Evolutionary conservation across 768 basidiomycete species (phyloP).

Genomic region (Mycena haematopus): DNA sequence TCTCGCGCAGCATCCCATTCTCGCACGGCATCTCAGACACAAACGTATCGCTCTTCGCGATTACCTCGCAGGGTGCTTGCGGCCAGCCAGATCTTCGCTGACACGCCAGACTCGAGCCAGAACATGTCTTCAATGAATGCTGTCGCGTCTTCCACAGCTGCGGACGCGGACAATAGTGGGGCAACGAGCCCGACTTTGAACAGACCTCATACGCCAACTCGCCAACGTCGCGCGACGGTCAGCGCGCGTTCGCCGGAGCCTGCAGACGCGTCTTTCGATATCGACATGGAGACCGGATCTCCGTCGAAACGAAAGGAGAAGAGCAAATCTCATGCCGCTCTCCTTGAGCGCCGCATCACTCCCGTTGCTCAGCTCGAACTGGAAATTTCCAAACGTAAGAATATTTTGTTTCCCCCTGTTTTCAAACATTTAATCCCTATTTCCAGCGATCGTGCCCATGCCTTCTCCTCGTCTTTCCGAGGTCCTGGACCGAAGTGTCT

Average conservation of each 20-base stretch:
- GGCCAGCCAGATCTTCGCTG: conserved; percentile 73
- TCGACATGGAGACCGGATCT: conserved; percentile 49
- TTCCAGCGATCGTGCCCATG: conserved; percentile 45
- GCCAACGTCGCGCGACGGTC: conserved; percentile 68
- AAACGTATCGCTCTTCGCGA: conserved; percentile 54
- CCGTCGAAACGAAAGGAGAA: conserved; percentile 73
- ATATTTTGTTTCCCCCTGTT: neutral
- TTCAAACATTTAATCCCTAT: conserved; percentile 15
- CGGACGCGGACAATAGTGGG: conserved; percentile 32
- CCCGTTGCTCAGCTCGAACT: conserved; percentile 69
- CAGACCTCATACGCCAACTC: conserved; percentile 50
- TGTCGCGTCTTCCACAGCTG: conserved; percentile 36
- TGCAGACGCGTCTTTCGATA: conserved; percentile 31
- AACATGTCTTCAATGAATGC: conserved; percentile 43
- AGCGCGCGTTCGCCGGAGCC: conserved; percentile 66
- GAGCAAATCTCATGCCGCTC: conserved; percentile 68
- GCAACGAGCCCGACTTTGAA: conserved; percentile 39
- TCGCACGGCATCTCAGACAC: conserved; percentile 40
- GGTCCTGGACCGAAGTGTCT: conserved; percentile 71
- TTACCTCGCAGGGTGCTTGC: conserved; percentile 68
- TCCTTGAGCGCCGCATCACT: conserved; percentile 69
- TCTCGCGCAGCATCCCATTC: conserved; percentile 39
- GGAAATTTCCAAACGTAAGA: conserved; percentile 69
- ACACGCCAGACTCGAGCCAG: conserved; percentile 40
- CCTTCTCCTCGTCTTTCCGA: conserved; percentile 67